Base-by-base conservation (phyloP, 768 basidiomycete species). In the Mycena venus region DNA sequence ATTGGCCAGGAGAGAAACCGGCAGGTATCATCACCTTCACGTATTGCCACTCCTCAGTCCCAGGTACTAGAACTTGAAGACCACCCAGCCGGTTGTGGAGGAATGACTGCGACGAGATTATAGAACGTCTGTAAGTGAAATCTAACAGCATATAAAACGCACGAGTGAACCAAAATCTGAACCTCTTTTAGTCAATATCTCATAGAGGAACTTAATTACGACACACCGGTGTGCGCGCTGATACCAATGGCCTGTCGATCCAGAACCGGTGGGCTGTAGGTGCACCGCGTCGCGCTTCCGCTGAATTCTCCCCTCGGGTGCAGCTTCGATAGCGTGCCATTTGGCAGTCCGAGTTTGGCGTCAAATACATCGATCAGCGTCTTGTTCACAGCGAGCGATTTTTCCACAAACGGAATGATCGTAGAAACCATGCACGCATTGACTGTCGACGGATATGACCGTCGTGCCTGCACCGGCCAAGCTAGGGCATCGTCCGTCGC, bases 191-290 rank as follows among this genome's bases (percentile, higher is more conserved):
- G 11, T 49, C 9, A 49, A 36, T n/a, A 31, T 29, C 17, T 34
- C 23, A 40, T 23, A 15, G n/a, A 65, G 17, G n/a, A 32, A 73
- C 72, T 12, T n/a, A 62, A n/a, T 69, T 61, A 31, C 89, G 87
- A 71, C 71, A 89, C 88, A 79, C 90, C 90, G 7, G 89, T 90
- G 74, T 90, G 90, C 0, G 88, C 84, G 17, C 88, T 89, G 11
- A 90, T 64, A 6, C 82, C 79, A 25, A 82, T 81, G 38, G 86
- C 84, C 9, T 87, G 89, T 7, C 89, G 59, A 10, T 81, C 78
- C 21, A 81, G 77, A 17, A 58, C 34, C 17, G 81, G 85, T 9
- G 88, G 86, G 25, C 80, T 84, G 75, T 76, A 85, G 68, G 86
- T 86, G n/a, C 85, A 75, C 11, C 90, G 80, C 1, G 85, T 81